Percentiles rank a stretch among this genome's conserved stretches.
phyloP scores from a whole-genome alignment of 2,329 filamentous ascomycete genomes.

The Fusarium sp. region DNA sequence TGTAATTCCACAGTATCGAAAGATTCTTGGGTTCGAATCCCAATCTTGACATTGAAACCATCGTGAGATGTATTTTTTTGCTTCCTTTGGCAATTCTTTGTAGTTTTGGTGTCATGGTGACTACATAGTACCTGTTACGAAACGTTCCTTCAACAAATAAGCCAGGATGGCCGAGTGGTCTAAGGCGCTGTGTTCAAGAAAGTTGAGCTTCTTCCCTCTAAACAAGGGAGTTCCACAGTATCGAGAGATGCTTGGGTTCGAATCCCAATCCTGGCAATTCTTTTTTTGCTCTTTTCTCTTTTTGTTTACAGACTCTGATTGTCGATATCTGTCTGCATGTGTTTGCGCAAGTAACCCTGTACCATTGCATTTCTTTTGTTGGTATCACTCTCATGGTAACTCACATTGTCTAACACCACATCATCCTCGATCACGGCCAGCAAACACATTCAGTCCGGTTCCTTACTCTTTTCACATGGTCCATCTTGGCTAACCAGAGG shows the following conservation, averaged over 20 bases:
- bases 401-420: neutral
- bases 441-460: neutral
- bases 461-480: neutral
- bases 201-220: neutral
- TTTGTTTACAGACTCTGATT: neutral
- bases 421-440: neutral
- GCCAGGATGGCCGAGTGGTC: neutral
- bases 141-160: neutral
- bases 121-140: neutral
- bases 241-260: neutral
- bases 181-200: constrained; percentile 1
- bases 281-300: neutral
- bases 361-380: neutral
- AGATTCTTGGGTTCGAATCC: constrained; percentile 1
- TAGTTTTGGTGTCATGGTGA: fast-evolving
- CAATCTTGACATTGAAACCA: neutral
- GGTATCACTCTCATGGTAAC: too few relatives aligned
- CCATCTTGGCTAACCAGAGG: neutral
- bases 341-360: neutral
- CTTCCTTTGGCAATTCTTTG: neutral
- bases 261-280: neutral
- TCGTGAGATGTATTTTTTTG: neutral
- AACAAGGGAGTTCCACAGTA: neutral
- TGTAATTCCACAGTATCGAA: neutral
- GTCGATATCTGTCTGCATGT: neutral